Evolutionary conservation across 495 filamentous ascomycete species (phyloP), one percentile per base, ranked within the genome.

Genomic region (Extremus antarcticus): DNA sequence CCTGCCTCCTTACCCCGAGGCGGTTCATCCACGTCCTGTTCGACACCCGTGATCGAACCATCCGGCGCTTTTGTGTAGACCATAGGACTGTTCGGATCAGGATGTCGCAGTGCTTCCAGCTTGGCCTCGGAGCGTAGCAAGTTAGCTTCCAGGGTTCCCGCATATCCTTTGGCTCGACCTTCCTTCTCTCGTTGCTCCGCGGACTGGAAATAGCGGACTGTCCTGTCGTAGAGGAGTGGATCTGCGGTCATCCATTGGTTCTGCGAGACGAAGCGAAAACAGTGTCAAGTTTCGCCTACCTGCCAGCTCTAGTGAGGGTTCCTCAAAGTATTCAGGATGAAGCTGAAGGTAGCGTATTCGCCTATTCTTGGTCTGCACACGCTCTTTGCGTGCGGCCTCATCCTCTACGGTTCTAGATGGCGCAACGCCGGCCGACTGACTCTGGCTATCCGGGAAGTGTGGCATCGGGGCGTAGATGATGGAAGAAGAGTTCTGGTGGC

Each of bases 161-260:
- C 80, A 63, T 87, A 90, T 0, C 88, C 87, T 64, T 86, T 87
- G 2, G 69, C 72, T 15, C 78, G 78, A 13, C 83, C 85, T 56
- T 88, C 84, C 15, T 74, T 77, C 66, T 88, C 83, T 50, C 86
- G 76, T 70, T 94, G 87, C 15, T 76, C 74, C 15, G 84, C 66
- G 2, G 80, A 81, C 51, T 88, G 87, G 68, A 90, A 90, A 57
- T 83, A 84, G 43, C 86, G 82, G 61, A 94, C 79, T 15, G 90
- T 73, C 51, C 79, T 78, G 65, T 91, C 87, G 71, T 94, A 90
- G 43, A 89, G 76, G 21, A 90, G 72, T 0, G 87, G 86, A 67
- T 90, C 86, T 85, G 70, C 48, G 4, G 58, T 58, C 50, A 54
- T 39, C 56, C 53, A 41, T 52, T 49, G 52, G 41, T 32, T n/a